Evolutionary conservation across 2,329 filamentous ascomycete species (phyloP).

Genomic region (Beauveria pseudobassiana): DNA sequence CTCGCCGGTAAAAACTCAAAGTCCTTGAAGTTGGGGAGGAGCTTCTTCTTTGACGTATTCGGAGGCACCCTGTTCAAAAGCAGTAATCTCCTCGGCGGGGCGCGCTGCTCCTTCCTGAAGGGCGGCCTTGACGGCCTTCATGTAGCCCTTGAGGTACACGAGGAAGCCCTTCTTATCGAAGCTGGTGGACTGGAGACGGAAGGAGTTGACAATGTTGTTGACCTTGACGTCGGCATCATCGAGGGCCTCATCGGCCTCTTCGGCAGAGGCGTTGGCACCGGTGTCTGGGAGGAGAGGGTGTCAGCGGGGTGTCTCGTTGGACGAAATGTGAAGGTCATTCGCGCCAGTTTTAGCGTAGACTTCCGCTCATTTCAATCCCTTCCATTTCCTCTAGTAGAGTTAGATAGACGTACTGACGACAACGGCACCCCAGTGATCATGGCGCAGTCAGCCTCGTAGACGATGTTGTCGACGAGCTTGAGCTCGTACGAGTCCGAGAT

Average conservation of each 20-base stretch:
- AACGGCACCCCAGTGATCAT: slow-evolving; percentile 74
- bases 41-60: slow-evolving; percentile 76
- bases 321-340: background rate
- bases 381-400: background rate
- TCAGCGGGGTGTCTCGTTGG: slow-evolving; percentile 11
- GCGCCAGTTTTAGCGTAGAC: background rate
- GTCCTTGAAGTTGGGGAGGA: slow-evolving; percentile 84
- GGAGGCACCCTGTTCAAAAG: slow-evolving; percentile 74
- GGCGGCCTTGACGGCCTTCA: slow-evolving; percentile 76
- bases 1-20: slow-evolving; percentile 90
- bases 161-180: slow-evolving; percentile 90
- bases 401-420: slow-evolving; percentile 57
- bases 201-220: slow-evolving; percentile 89
- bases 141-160: slow-evolving; percentile 80
- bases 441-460: slow-evolving; percentile 86
- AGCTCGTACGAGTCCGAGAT: slow-evolving; percentile 91
- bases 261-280: slow-evolving; percentile 94
- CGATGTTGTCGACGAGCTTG: slow-evolving; percentile 69
- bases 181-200: slow-evolving; percentile 70
- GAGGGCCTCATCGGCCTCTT: slow-evolving; percentile 69
- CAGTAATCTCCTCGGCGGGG: slow-evolving; percentile 58
- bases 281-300: slow-evolving; percentile 49
- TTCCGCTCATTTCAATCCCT: no score
- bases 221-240: slow-evolving; percentile 68
- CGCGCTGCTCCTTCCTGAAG: slow-evolving; percentile 59